Evolutionary conservation across 176 grass and related monocot species (phyloP).

Genomic region (Oryza australiensis): DNA sequence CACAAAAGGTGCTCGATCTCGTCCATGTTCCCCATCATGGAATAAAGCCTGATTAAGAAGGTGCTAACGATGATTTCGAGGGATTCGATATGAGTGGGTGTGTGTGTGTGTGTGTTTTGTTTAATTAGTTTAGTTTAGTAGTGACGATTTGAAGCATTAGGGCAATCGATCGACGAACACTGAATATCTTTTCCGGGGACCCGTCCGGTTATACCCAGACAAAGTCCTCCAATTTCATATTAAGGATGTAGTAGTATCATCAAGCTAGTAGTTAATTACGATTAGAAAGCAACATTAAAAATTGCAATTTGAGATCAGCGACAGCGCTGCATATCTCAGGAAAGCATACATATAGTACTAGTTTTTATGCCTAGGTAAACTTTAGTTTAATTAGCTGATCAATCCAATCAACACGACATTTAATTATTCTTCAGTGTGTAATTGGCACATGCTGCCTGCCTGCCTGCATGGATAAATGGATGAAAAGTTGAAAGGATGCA

Average conservation of each 20-base stretch:
- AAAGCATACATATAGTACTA: not conserved
- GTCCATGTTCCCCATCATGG: not conserved
- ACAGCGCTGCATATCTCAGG: conserved; percentile 30
- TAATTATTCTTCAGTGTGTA: not conserved
- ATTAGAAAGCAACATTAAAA: not conserved
- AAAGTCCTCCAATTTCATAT: not conserved
- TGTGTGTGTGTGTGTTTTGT: not conserved
- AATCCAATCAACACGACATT: not conserved
- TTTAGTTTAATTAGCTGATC: conserved; percentile 5
- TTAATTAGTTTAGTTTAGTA: not conserved
- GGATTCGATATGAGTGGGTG: conserved; percentile 32
- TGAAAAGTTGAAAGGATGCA: conserved; percentile 18
- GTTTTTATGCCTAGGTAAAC: conserved; percentile 7
- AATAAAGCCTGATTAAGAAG: conserved; percentile 1
- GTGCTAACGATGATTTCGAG: conserved; percentile 18
- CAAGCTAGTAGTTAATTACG: not conserved
- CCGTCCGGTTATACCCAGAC: conserved; percentile 5
- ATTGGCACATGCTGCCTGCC: conserved; percentile 19
- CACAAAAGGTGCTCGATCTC: not conserved
- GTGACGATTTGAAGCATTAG: not conserved
- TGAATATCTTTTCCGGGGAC: not conserved
- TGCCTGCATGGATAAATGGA: conserved; percentile 25
- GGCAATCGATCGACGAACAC: not conserved
- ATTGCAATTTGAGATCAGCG: conserved; percentile 13
- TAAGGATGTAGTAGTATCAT: not conserved